These are phyloP conservation scores for Isabelozyma heimii DNA, from an alignment of 805 yeast species.

Conservation along the genomic window DNA sequence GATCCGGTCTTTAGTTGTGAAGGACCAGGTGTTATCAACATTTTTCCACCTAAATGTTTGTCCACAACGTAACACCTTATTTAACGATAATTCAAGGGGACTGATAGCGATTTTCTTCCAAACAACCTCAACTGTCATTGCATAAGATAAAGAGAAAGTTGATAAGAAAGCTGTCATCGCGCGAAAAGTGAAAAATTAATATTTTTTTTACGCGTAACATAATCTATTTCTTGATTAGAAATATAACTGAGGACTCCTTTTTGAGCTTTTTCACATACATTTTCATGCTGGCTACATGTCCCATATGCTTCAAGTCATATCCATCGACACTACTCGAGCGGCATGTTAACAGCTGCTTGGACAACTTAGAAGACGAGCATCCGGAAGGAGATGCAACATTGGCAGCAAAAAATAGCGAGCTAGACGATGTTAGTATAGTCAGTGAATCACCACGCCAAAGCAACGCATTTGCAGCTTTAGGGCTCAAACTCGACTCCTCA, in stretches of 20 bases:
- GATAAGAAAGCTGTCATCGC: not conserved
- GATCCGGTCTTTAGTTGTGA: constrained; percentile 57
- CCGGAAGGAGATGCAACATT: not conserved
- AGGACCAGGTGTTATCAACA: constrained; percentile 62
- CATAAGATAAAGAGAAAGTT: not conserved
- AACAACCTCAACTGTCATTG: constrained; percentile 20
- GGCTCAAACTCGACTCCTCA: constrained; percentile 27
- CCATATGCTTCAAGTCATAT: constrained; percentile 30
- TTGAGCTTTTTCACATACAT: not conserved
- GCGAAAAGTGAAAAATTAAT: not conserved
- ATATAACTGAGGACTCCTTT: not conserved
- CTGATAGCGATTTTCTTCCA: constrained; percentile 22
- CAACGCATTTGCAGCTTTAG: constrained; percentile 32
- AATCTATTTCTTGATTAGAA: not conserved
- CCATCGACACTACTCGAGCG: constrained; percentile 25
- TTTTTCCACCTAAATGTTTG: constrained; percentile 83
- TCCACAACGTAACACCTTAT: constrained; percentile 75
- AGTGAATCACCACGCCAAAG: not conserved
- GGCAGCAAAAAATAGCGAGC: not conserved
- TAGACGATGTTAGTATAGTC: not conserved
- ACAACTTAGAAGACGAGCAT: constrained; percentile 17
- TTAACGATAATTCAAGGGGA: constrained; percentile 50
- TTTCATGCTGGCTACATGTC: constrained; percentile 20
- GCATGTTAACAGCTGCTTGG: constrained; percentile 42
- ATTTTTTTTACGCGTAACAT: not conserved